phyloP scores from a whole-genome alignment of 2,329 filamentous ascomycete species.

The Davidsoniella eucalypti region DNA sequence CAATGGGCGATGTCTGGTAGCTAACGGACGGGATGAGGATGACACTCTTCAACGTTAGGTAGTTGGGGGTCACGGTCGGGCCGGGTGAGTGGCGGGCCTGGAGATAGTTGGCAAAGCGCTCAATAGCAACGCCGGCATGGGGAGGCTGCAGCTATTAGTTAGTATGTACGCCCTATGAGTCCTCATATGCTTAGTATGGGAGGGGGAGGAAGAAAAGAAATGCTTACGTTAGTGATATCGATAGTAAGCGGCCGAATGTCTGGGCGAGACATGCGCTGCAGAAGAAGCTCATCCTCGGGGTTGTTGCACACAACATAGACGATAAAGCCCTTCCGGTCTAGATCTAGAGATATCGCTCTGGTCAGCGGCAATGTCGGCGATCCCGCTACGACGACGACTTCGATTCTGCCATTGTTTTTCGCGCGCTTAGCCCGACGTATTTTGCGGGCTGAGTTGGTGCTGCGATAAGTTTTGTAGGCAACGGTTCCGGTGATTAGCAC shows the following conservation, averaged over 20 bases:
- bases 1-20: constrained; percentile 70
- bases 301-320: constrained; percentile 80
- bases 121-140: constrained; percentile 50
- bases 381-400: constrained; percentile 81
- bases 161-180: neutral
- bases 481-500: constrained; percentile 55
- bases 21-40: constrained; percentile 69
- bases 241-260: constrained; percentile 72
- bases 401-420: constrained; percentile 62
- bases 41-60: constrained; percentile 60
- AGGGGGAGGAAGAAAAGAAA: neutral
- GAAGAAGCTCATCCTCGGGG: constrained; percentile 66
- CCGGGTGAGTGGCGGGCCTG: constrained; percentile 61
- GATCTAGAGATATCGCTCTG: constrained; percentile 64
- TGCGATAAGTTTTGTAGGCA: constrained; percentile 34
- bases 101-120: constrained; percentile 54
- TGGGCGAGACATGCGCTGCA: constrained; percentile 57
- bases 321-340: constrained; percentile 83
- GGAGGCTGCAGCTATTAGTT: constrained; percentile 38
- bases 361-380: constrained; percentile 72
- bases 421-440: constrained; percentile 62
- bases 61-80: constrained; percentile 57
- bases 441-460: constrained; percentile 42
- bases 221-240: constrained; percentile 61
- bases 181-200: too few species aligned